Evolutionary conservation across 179 eudicot species (phyloP).

Genomic region (Sideroxylon spinosum): DNA sequence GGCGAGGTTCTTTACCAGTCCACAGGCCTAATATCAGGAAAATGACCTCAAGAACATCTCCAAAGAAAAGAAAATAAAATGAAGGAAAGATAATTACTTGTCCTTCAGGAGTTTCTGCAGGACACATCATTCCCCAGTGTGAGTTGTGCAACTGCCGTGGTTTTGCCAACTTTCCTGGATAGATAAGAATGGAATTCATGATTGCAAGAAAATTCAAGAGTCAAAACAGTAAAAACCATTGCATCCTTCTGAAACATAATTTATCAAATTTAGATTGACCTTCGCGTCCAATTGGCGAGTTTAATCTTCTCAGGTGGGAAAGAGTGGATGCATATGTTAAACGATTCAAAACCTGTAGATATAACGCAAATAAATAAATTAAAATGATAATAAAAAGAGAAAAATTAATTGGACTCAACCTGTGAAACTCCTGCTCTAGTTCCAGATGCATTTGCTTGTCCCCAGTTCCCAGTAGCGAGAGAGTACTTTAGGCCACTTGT

Average conservation of each 20-base stretch:
- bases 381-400: too few relatives aligned
- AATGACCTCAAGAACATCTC: too few relatives aligned
- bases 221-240: too few relatives aligned
- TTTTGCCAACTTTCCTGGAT: conserved; percentile 84
- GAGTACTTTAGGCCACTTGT: conserved; percentile 94
- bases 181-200: too few relatives aligned
- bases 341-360: conserved; percentile 90
- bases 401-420: conserved; percentile 26
- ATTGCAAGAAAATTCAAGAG: too few relatives aligned
- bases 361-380: too few relatives aligned
- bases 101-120: conserved; percentile 97
- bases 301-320: conserved; percentile 79
- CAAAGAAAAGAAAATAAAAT: too few relatives aligned
- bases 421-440: conserved; percentile 96
- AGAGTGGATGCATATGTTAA: conserved; percentile 87
- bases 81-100: conserved; percentile 31
- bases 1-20: conserved; percentile 94
- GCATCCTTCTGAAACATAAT: too few relatives aligned
- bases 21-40: conserved; percentile 68
- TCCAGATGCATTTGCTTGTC: conserved; percentile 93
- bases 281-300: conserved; percentile 93
- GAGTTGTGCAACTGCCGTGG: conserved; percentile 96
- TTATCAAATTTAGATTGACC: conserved; percentile 33
- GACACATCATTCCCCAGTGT: conserved; percentile 99
- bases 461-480: conserved; percentile 96